These are phyloP conservation scores for Dothiorella sarmentorum DNA, from an alignment of 2,329 filamentous ascomycete genomes.

Conservation along the genomic window DNA sequence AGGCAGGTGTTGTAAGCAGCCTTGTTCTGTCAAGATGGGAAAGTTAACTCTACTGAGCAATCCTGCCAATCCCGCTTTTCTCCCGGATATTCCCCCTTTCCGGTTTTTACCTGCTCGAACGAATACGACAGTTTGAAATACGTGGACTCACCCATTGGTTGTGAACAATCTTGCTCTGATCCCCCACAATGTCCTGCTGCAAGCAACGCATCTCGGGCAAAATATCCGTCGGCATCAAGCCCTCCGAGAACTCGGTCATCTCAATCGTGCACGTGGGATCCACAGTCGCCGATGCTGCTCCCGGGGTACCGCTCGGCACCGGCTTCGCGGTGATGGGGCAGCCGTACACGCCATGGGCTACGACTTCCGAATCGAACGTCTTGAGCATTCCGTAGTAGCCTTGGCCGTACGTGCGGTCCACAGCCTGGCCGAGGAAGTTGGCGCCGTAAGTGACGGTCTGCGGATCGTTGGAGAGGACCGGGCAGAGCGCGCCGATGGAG, in stretches of 20 bases:
- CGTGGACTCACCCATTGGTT: background rate
- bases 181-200: background rate
- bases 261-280: background rate
- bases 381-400: background rate
- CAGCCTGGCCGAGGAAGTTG: background rate
- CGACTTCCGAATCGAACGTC: background rate
- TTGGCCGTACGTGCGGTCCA: background rate
- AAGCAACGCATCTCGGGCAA: background rate
- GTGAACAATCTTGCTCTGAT: background rate
- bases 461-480: background rate
- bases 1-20: background rate
- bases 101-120: no score
- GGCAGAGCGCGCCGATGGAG: background rate
- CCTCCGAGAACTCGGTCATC: background rate
- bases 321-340: background rate
- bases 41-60: no score
- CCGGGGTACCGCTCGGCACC: background rate
- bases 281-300: background rate
- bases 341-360: background rate
- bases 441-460: background rate
- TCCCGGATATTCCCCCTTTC: background rate
- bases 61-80: no score
- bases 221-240: background rate
- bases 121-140: background rate
- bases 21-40: background rate